Evolutionary conservation across 2,329 filamentous ascomycete species (phyloP), one percentile per base, ranked within the genome.

Genomic region (Celoporthe dispersa): DNA sequence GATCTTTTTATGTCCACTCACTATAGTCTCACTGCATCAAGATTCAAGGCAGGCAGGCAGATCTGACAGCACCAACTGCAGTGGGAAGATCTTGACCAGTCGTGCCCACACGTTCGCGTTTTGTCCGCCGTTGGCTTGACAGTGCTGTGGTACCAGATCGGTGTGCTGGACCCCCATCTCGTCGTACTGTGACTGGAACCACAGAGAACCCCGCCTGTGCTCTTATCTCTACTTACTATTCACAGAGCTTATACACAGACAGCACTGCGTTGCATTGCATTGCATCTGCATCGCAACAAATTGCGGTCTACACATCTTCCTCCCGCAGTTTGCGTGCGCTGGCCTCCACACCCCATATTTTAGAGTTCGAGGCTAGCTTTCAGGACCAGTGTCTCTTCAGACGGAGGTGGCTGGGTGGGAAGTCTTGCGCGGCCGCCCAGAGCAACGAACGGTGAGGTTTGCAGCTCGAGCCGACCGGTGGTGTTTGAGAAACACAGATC

Each of bases 1-100:
- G 16, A 64, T 64, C 62, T 64, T 64, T 64, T 64, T 35, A 25
- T 64, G 62, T 44, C 41, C 41, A 51, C 62, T 3, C 22, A 37
- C 60, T 63, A 37, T 2, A 28, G 25, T 51, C 62, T 64, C 41
- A 64, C 62, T 51, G 62, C 41, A 64, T 64, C 28, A 64, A 22
- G 22, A n/a, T 48, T 48, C 44, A 14, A 19, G 19, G 41, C 22
- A n/a, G 44, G 41, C 44, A 48, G 28, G 25, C 39, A 31, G 62
- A 51, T 64, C 41, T 64, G 35, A 64, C 39, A 19, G 14, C 14
- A 35, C 48, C 19, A n/a, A 12, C 12, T n/a, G 57, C 51, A 28
- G 5, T 22, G 25, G 25, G 25, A 33, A 7, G 53, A 57, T 19
- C 25, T 19, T 5, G 12, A 44, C 60, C 22, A 63, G 25, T 44